phyloP scores from a whole-genome alignment of 176 grass and related monocot genomes.

The Pontederia paniculata region DNA sequence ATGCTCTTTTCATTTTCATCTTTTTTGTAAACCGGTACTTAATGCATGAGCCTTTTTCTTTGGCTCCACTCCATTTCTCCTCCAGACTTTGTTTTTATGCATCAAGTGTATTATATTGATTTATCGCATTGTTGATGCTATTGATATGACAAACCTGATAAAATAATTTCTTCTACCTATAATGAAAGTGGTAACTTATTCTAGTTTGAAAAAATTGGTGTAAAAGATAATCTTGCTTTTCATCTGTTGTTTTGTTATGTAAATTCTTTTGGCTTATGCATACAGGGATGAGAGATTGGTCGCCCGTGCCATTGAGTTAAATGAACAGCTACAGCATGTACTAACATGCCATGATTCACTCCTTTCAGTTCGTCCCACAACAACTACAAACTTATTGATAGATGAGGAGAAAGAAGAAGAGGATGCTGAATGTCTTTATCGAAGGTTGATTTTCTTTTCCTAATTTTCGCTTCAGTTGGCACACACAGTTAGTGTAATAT shows the following conservation, averaged over 20 bases:
- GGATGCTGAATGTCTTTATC: slow-evolving; percentile 76
- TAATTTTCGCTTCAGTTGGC: background rate
- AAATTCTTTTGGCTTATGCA: background rate
- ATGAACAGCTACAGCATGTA: slow-evolving; percentile 75
- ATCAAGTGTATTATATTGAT: background rate
- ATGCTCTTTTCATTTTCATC: background rate
- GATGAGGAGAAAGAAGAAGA: slow-evolving; percentile 62
- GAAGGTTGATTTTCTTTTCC: slow-evolving; percentile 31
- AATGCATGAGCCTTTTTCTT: background rate
- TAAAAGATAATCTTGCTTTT: background rate
- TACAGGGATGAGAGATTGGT: slow-evolving; percentile 76
- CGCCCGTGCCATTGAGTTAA: slow-evolving; percentile 78
- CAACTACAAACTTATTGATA: slow-evolving; percentile 33
- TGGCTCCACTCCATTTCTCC: too few relatives aligned
- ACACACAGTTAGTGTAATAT: background rate
- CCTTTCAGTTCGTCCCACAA: slow-evolving; percentile 66
- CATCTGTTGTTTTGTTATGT: background rate
- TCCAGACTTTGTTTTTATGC: background rate
- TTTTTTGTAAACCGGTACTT: background rate
- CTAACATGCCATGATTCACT: slow-evolving; percentile 59
- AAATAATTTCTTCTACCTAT: too few relatives aligned
- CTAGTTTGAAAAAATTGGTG: too few relatives aligned
- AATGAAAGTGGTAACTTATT: too few relatives aligned
- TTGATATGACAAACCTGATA: background rate
- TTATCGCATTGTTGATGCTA: background rate